Base-by-base conservation (phyloP, 1,284 basidiomycete species). In the Cutaneotrichosporon cavernicola region DNA sequence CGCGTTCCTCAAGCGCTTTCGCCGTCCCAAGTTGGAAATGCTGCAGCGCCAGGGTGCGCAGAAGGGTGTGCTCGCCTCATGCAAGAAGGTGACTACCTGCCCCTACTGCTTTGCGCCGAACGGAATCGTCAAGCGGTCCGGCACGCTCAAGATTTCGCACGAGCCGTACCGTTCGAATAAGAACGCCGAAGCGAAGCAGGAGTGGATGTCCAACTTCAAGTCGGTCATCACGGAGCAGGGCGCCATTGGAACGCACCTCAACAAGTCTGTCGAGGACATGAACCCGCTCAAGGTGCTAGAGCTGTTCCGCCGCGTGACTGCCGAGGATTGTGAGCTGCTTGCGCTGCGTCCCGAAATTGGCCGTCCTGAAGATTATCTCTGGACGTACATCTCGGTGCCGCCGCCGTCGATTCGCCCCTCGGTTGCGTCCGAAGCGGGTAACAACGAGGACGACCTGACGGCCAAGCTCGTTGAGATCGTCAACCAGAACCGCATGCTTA, bases 331-430 rank as follows among this genome's bases (percentile, higher is more conserved):
- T 77, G 97, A 99, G 80, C 83, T 99, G 56, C 85, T 99, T 10
- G 95, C 96, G 0, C 82, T 99, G 61, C 88, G 91, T 67, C 97
- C 97, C 3, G 86, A 88, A 34, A 89, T 89, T 73, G 95, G 95
- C 61, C 84, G 97, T 62, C 97, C 97, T 2, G 97, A 99, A 82
- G 91, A 98, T 77, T 98, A 96, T 76, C 88, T 99, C 64, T 99
- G 97, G 97, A 96, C 98, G 80, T 99, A 99, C 80, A 89, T 99
- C 18, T 97, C 95, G 38, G 97, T 99, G 16, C 97, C 97, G 21
- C 97, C 97, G 0, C 94, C 97, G 47, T 97, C 92, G 77, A 99
- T 99, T 65, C 88, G 97, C 52, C 97, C 97, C 0, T 97, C 94
- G 6, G 97, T 99, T 1, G 90, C 91, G 0, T 97, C 99, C 78